Evolutionary conservation across 2,329 filamentous ascomycete species (phyloP).

Genomic region (Chalaropsis ovoidea): DNA sequence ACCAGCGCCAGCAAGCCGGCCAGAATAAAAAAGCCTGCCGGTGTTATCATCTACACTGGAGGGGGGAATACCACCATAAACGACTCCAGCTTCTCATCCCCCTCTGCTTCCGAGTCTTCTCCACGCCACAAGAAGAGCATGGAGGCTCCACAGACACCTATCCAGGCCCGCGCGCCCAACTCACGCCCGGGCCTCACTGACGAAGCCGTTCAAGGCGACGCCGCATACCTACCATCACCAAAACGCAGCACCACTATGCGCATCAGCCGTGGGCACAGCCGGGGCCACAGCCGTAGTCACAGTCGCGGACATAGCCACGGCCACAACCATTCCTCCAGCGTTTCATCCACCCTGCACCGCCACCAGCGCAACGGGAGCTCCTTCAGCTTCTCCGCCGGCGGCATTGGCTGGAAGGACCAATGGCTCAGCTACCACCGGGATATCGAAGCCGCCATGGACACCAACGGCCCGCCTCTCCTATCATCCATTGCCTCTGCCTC

Average conservation of each 20-base stretch:
- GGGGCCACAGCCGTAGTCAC: slow-evolving; percentile 25
- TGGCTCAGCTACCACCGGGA: slow-evolving; percentile 33
- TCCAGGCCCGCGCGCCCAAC: slow-evolving; percentile 52
- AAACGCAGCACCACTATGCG: slow-evolving; percentile 47
- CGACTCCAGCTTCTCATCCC: slow-evolving; percentile 25
- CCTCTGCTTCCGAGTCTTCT: slow-evolving; percentile 30
- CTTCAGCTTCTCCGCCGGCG: slow-evolving; percentile 39
- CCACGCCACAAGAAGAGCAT: slow-evolving; percentile 36
- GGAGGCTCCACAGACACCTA: slow-evolving; percentile 37
- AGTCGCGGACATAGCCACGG: background rate
- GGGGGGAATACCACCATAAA: background rate
- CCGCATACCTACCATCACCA: slow-evolving; percentile 46
- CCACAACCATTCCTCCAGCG: slow-evolving; percentile 14
- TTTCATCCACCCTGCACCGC: slow-evolving; percentile 12
- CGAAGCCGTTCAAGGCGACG: slow-evolving; percentile 49
- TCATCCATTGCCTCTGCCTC: background rate
- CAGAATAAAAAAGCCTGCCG: slow-evolving; percentile 39
- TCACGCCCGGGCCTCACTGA: slow-evolving; percentile 53
- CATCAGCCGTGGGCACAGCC: slow-evolving; percentile 35
- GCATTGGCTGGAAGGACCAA: slow-evolving; percentile 35
- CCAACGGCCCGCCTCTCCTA: background rate
- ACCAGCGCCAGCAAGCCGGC: slow-evolving; percentile 27
- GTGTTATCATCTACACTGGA: slow-evolving; percentile 45
- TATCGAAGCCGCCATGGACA: slow-evolving; percentile 5
- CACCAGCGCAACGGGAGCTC: slow-evolving; percentile 36